Conservation (phyloP, 305 asterid species). For the Plantago lanceolata region DNA sequence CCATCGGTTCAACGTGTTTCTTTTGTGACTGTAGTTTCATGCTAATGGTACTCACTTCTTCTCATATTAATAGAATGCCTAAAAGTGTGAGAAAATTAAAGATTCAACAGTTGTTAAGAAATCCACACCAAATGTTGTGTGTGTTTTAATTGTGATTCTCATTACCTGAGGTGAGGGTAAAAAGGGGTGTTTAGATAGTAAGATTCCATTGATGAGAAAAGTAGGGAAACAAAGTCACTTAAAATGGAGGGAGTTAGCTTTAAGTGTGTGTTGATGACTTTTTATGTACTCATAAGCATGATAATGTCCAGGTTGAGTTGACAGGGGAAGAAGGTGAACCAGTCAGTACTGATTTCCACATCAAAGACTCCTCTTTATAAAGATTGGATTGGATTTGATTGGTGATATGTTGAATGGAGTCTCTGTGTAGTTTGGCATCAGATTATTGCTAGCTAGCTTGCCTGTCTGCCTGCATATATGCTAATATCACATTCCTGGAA, state of each 20-base stretch:
- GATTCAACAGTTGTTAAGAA: not conserved
- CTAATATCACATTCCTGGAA: constrained; percentile 13
- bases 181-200: not conserved
- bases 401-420: constrained; percentile 2
- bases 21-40: not conserved
- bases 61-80: constrained; percentile 6
- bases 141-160: not conserved
- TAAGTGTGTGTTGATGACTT: constrained; percentile 9
- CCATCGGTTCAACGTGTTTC: constrained; percentile 23
- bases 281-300: constrained; percentile 2
- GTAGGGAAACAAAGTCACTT: constrained; percentile 23
- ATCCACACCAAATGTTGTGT: not conserved
- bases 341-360: constrained; percentile 9
- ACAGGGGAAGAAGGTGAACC: constrained; percentile 29
- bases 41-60: not conserved
- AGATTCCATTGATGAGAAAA: constrained; percentile 1
- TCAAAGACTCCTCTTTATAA: constrained; percentile 6
- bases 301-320: constrained; percentile 20
- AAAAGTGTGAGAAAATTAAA: not conserved
- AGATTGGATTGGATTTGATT: constrained; percentile 21
- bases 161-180: not conserved
- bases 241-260: constrained; percentile 8
- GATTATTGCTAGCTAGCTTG: not conserved
- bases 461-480: constrained; percentile 25
- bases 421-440: constrained; percentile 15